Conservation (phyloP, 768 basidiomycete species). For the Leccinum incarnatum region DNA sequence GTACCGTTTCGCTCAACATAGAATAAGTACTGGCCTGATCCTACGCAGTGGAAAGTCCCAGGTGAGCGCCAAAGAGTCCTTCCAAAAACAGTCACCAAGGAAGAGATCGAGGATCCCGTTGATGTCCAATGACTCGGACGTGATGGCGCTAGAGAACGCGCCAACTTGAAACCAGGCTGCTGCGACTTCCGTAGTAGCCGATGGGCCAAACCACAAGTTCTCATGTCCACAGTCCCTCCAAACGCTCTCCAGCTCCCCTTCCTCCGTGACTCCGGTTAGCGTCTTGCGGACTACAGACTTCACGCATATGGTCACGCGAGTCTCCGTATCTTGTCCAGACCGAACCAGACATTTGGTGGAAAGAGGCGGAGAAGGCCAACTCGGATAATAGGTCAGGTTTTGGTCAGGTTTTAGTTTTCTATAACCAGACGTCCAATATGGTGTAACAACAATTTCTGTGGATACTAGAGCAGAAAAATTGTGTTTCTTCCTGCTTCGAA, state of each 20-base stretch:
- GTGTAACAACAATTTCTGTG: no score
- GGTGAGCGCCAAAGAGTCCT: slow-evolving; percentile 52
- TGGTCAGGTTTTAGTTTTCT: no score
- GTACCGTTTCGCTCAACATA: no score
- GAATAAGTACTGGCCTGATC: no score
- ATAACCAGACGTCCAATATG: no score
- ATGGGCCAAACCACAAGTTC: slow-evolving; percentile 32
- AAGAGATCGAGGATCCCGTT: slow-evolving; percentile 24
- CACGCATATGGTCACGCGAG: slow-evolving; percentile 37
- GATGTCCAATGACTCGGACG: slow-evolving; percentile 11
- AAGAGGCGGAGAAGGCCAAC: no score
- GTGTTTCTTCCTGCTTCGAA: no score
- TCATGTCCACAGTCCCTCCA: slow-evolving; percentile 36
- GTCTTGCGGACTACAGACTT: slow-evolving; percentile 46
- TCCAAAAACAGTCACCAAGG: slow-evolving; percentile 41
- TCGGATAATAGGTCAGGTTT: no score
- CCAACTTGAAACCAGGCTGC: slow-evolving; percentile 27
- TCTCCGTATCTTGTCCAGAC: slow-evolving; percentile 43
- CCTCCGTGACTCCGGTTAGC: slow-evolving; percentile 43
- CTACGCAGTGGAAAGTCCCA: slow-evolving; percentile 42
- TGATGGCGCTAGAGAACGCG: slow-evolving; percentile 23
- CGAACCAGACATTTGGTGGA: no score
- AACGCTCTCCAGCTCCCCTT: slow-evolving; percentile 54
- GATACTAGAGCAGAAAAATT: no score
- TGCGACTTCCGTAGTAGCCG: slow-evolving; percentile 23